Conservation (phyloP, 1,139 yeast species). For the Schwanniomyces etchellsii region DNA sequence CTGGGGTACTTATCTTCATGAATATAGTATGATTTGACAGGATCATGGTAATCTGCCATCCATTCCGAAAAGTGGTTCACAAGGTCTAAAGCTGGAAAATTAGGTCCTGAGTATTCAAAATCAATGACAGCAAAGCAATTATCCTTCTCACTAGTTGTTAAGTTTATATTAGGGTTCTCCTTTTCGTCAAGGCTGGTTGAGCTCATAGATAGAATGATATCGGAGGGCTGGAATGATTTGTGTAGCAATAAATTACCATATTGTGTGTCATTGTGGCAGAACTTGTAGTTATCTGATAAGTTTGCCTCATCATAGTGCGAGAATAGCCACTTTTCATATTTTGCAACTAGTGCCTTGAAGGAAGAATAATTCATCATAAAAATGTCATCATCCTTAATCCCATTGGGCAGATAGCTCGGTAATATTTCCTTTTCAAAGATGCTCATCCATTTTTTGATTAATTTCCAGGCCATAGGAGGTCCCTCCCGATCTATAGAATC, state of each 20-base stretch:
- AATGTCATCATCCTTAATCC: conserved; percentile 31
- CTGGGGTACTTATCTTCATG: conserved; percentile 58
- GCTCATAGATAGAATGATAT: conserved; percentile 29
- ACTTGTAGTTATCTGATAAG: conserved; percentile 50
- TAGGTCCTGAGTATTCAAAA: conserved; percentile 95
- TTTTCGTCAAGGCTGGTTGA: conserved; percentile 17
- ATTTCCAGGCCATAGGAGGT: conserved; percentile 61
- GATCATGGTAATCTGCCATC: conserved; percentile 90
- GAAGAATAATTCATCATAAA: conserved; percentile 44
- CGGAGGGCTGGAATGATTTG: conserved; percentile 28
- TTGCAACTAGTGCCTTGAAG: conserved; percentile 42
- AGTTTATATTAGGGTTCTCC: conserved; percentile 12
- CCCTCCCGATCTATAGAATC: conserved; percentile 42
- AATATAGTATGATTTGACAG: conserved; percentile 53
- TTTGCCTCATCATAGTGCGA: conserved; percentile 42
- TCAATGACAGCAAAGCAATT: conserved; percentile 85
- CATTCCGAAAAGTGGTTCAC: conserved; percentile 90
- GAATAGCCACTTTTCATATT: conserved; percentile 61
- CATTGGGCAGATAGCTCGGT: conserved; percentile 20
- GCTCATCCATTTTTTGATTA: conserved; percentile 66
- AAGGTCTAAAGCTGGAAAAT: conserved; percentile 82
- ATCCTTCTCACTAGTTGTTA: conserved; percentile 45
- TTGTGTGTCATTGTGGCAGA: conserved; percentile 95
- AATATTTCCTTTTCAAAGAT: conserved; percentile 42
- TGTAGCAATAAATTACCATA: conserved; percentile 78